Conservation (phyloP, 208 protist genomes). For the Eutreptiella sp. region DNA sequence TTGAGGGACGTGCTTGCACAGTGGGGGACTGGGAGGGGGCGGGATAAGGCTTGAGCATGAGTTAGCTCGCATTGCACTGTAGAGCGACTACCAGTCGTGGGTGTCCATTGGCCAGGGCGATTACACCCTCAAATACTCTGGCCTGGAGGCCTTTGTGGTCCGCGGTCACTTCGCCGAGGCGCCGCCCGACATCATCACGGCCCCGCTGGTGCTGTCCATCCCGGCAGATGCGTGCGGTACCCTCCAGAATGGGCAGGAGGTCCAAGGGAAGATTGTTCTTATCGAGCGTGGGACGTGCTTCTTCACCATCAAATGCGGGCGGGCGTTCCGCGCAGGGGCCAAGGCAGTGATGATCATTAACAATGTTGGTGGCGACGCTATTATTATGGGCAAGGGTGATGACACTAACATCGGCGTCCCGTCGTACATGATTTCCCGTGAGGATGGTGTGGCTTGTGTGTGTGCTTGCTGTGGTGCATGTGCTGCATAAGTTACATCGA, state of each 20-base stretch:
- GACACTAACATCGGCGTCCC: constrained; percentile 1
- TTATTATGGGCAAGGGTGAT: constrained; percentile 11
- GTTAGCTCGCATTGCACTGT: no score
- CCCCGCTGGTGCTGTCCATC: neutral
- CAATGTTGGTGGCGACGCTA: constrained; percentile 15
- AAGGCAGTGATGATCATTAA: constrained; percentile 16
- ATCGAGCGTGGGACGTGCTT: constrained; percentile 2
- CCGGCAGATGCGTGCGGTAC: constrained; percentile 10
- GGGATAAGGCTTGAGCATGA: no score
- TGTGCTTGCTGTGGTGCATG: no score
- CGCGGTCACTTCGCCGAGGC: neutral
- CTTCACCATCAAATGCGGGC: constrained; percentile 1
- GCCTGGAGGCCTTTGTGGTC: neutral
- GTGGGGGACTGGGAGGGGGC: no score
- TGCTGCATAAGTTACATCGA: no score
- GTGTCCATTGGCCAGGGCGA: no score
- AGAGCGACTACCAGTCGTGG: no score
- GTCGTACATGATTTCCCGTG: constrained; percentile 11
- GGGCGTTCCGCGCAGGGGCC: neutral
- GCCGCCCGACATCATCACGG: neutral
- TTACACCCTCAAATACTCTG: no score
- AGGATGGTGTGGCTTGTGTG: no score
- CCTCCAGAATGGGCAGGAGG: neutral
- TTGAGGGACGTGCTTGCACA: no score
- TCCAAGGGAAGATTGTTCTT: constrained; percentile 13